Conservation (phyloP, 2,329 filamentous ascomycete species). For the Ceratocystis diversiconidia region DNA sequence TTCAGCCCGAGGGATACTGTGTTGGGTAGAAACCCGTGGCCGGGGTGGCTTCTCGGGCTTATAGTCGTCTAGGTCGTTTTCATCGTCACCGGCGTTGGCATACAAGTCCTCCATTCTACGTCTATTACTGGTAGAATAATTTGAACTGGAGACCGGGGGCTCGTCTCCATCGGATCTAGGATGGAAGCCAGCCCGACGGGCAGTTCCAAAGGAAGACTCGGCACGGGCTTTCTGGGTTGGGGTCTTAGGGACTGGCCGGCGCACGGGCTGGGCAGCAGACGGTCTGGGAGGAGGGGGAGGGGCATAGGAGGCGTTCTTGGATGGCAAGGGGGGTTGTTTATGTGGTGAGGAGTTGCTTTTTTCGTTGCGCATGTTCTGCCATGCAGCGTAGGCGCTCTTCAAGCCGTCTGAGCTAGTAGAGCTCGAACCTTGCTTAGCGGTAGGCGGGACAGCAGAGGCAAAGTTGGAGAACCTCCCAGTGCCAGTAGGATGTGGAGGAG, state of each 20-base stretch:
- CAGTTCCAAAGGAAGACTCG: constrained; percentile 39
- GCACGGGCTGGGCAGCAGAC: constrained; percentile 23
- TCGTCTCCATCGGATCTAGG: constrained; percentile 41
- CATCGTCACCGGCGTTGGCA: not conserved
- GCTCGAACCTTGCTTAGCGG: constrained; percentile 28
- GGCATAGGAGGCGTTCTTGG: constrained; percentile 22
- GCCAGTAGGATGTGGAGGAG: constrained; percentile 8
- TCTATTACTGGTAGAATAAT: constrained; percentile 32
- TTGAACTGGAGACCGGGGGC: constrained; percentile 35
- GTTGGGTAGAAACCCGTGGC: not conserved
- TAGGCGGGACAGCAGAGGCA: constrained; percentile 30
- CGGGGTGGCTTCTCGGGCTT: constrained; percentile 12
- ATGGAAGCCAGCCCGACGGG: constrained; percentile 32
- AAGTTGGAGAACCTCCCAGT: constrained; percentile 26
- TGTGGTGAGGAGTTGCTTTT: constrained; percentile 15
- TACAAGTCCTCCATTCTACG: constrained; percentile 11
- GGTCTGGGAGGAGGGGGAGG: constrained; percentile 23
- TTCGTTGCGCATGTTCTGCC: constrained; percentile 29
- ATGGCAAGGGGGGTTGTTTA: constrained; percentile 11
- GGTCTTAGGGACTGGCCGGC: constrained; percentile 34
- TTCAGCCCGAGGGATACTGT: constrained; percentile 8
- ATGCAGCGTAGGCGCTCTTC: constrained; percentile 30
- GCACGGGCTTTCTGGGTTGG: constrained; percentile 40
- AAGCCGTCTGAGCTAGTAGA: constrained; percentile 26
- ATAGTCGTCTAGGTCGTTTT: constrained; percentile 5